Conservation (phyloP, 345 rosid species). For the Raphanus sativus region DNA sequence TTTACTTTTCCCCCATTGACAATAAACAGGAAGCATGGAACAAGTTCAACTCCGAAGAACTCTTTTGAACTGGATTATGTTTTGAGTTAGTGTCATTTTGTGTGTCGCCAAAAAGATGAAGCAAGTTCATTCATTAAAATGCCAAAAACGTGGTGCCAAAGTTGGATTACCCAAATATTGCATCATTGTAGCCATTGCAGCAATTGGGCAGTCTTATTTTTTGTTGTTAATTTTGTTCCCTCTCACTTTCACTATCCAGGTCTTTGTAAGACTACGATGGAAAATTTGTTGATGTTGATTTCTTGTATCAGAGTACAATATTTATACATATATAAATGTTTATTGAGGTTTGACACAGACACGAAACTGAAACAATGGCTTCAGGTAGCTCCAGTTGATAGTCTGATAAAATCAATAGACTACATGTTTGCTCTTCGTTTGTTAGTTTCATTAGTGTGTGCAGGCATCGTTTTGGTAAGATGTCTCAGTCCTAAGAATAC, state of each 20-base stretch:
- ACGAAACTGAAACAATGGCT: too few species aligned
- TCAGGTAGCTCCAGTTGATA: too few species aligned
- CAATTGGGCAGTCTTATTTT: slow-evolving; percentile 13
- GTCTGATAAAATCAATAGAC: too few species aligned
- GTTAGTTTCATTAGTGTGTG: too few species aligned
- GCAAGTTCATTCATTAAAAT: neutral
- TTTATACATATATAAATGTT: too few species aligned
- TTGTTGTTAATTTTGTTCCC: neutral
- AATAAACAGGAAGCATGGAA: slow-evolving; percentile 77
- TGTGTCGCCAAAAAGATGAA: slow-evolving; percentile 2
- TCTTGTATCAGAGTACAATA: neutral
- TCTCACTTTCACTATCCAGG: neutral
- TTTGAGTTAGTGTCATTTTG: neutral
- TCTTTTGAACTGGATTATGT: slow-evolving; percentile 42
- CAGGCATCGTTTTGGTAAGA: too few species aligned
- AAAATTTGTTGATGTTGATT: neutral
- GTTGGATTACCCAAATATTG: slow-evolving; percentile 19
- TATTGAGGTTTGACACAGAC: too few species aligned
- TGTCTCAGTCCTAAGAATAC: too few species aligned
- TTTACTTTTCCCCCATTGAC: slow-evolving; percentile 23
- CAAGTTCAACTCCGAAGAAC: slow-evolving; percentile 90
- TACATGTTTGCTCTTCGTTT: too few species aligned
- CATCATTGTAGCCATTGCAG: slow-evolving; percentile 2
- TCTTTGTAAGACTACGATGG: neutral
- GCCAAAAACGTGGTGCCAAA: neutral